Evolutionary conservation across 2,329 filamentous ascomycete genomes (phyloP), one percentile per base, ranked within the genome.

Genomic region (Helminthosporium solani): DNA sequence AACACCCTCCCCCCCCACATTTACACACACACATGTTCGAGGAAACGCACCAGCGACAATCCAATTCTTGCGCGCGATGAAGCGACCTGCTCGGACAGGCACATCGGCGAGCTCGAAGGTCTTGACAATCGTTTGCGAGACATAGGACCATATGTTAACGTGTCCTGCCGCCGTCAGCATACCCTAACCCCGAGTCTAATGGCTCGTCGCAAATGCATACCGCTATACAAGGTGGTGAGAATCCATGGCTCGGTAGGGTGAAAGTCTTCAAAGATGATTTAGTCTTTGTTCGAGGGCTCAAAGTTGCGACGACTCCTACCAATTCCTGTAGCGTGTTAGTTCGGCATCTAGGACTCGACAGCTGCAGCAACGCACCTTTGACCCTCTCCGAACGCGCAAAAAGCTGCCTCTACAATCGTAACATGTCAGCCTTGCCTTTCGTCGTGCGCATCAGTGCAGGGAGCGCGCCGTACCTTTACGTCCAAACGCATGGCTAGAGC

Each of bases 31-130:
- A n/a, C n/a, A n/a, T n/a, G n/a, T n/a, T n/a, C n/a, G n/a, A n/a
- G 9, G 16, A 15, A 31, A 42, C 65, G 36, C 50, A 67, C 94
- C 94, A 75, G 90, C 94, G 44, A 95, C 89, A 61, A 96, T 95
- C 94, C 94, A 99, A 75, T 97, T 99, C 84, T 99, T 99, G 63
- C 94, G 84, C 59, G 94, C 89, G 67, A 99, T 84, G 73, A 99
- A 99, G 61, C 94, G 88, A 66, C 94, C 94, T 53, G 94, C 94
- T 73, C 94, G 88, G 48, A 99, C 92, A 56, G 94, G 94, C 40
- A 99, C 94, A 79, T 99, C 94, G 69, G 92, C 96, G 57, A 97
- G 85, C 77, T 99, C 94, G 73, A 99, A 99, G 3, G 92, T 96
- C 80, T 97, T 97, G 75, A 99, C 90, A 54, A 97, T 91, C 54